These are phyloP conservation scores for Tetrapisispora fleetii DNA, from an alignment of 805 yeast species.

Conservation along the genomic window DNA sequence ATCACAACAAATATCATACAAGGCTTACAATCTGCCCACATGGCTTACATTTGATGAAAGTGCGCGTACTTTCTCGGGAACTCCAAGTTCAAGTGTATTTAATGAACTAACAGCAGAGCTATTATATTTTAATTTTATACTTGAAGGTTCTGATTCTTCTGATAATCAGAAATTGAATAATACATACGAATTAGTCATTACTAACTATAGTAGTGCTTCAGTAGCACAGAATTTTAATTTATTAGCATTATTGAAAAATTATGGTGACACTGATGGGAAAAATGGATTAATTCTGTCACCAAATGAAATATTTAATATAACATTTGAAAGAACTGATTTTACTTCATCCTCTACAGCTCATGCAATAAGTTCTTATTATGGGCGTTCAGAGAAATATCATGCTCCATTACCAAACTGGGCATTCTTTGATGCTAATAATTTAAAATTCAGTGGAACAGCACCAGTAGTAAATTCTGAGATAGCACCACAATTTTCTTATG, in stretches of 20 bases:
- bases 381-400: constrained; percentile 60
- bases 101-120: constrained; percentile 33
- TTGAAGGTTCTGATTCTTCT: constrained; percentile 54
- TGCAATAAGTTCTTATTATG: constrained; percentile 56
- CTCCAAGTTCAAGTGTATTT: constrained; percentile 35
- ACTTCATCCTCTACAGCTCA: constrained; percentile 30
- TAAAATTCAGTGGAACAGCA: constrained; percentile 77
- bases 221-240: constrained; percentile 32
- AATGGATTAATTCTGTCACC: constrained; percentile 68
- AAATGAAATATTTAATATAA: constrained; percentile 52
- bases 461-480: constrained; percentile 77
- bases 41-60: constrained; percentile 70
- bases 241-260: constrained; percentile 43
- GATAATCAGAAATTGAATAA: constrained; percentile 38
- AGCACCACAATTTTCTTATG: constrained; percentile 75
- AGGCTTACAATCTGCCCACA: constrained; percentile 50
- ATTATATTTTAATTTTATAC: constrained; percentile 38
- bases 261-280: constrained; percentile 70
- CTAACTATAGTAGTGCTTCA: constrained; percentile 40
- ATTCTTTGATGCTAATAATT: constrained; percentile 46
- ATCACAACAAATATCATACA: constrained; percentile 38
- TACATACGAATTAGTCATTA: constrained; percentile 50
- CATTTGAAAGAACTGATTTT: constrained; percentile 57
- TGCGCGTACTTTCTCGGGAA: constrained; percentile 58
- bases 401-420: constrained; percentile 92